A percentile compares a stretch with the other conserved stretches of the same genome.
These are phyloP conservation scores for Arachis stenosperma DNA, from an alignment of 306 rosid genomes.

Conservation along the genomic window DNA sequence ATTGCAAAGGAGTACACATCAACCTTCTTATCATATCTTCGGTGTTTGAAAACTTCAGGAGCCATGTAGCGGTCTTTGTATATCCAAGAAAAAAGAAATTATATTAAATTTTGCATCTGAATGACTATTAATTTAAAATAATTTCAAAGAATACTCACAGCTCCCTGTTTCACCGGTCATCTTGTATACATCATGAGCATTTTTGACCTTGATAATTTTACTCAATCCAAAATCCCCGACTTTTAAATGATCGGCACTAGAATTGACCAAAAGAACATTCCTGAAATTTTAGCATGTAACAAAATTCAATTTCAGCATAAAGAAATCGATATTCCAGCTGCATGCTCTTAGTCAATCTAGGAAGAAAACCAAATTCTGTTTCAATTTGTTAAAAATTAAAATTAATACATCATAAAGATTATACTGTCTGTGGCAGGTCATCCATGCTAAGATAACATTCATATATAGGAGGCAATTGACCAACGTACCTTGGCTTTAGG, in stretches of 20 bases:
- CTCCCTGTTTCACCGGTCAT: slow-evolving; percentile 99
- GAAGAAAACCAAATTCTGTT: slow-evolving; percentile 12
- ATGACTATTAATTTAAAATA: slow-evolving; percentile 16
- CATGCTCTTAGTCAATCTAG: slow-evolving; percentile 30
- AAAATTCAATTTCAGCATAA: slow-evolving; percentile 32
- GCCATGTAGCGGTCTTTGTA: slow-evolving; percentile 95
- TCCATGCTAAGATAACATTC: slow-evolving; percentile 31
- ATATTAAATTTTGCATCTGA: slow-evolving; percentile 13
- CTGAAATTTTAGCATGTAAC: slow-evolving; percentile 52
- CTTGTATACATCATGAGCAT: slow-evolving; percentile 94
- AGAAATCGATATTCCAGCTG: slow-evolving; percentile 30
- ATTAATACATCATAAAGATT: slow-evolving; percentile 13
- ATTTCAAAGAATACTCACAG: slow-evolving; percentile 66
- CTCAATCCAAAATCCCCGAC: slow-evolving; percentile 98
- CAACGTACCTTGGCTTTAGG: slow-evolving; percentile 88
- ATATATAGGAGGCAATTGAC: slow-evolving; percentile 31
- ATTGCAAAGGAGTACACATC: slow-evolving; percentile 95
- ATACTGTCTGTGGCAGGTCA: slow-evolving; percentile 11
- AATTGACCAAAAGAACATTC: slow-evolving; percentile 94
- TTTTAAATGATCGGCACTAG: slow-evolving; percentile 95
- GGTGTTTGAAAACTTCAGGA: slow-evolving; percentile 96
- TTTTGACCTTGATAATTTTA: slow-evolving; percentile 91
- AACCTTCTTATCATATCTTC: slow-evolving; percentile 90
- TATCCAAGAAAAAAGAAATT: slow-evolving; percentile 43
- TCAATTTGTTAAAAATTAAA: slow-evolving; percentile 33